Evolutionary conservation across 352 stramenopile genomes (phyloP).

Genomic region (Pseudoperonospora humuli): DNA sequence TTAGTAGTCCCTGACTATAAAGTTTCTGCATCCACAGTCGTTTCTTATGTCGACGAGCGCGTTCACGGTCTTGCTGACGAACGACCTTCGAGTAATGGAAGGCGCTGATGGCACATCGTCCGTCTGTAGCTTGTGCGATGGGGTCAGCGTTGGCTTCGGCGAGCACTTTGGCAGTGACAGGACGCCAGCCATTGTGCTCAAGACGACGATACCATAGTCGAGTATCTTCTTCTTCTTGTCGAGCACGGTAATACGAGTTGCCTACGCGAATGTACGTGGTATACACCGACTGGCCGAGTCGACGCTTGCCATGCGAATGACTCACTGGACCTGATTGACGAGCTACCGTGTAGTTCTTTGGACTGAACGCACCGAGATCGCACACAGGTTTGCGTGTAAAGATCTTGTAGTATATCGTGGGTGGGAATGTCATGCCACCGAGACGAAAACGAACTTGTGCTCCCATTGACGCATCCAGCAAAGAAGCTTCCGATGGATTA

Average conservation of each 20-base stretch:
- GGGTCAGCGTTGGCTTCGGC: constrained; percentile 52
- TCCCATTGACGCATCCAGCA: no score
- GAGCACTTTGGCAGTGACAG: constrained; percentile 78
- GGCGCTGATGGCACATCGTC: constrained; percentile 10
- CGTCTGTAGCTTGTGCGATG: constrained; percentile 39
- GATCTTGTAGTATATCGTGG: no score
- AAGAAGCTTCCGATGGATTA: no score
- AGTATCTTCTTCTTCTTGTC: constrained; percentile 42
- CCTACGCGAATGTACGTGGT: constrained; percentile 65
- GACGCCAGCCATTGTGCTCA: constrained; percentile 89
- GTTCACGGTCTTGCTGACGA: no score
- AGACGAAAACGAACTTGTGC: no score
- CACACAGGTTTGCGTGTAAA: no score
- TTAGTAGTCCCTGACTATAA: no score
- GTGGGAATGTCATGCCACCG: no score
- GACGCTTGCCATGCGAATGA: constrained; percentile 17
- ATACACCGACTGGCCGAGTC: constrained; percentile 3
- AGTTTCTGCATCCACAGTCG: no score
- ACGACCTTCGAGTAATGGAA: no score
- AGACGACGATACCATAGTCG: constrained; percentile 79
- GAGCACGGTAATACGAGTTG: constrained; percentile 56
- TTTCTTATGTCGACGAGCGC: no score
- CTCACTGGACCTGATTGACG: constrained; percentile 27
- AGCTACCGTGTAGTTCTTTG: constrained; percentile 77
- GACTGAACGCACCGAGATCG: no score